phyloP scores from a whole-genome alignment of 2,329 filamentous ascomycete genomes.

The Penicillium sp. region DNA sequence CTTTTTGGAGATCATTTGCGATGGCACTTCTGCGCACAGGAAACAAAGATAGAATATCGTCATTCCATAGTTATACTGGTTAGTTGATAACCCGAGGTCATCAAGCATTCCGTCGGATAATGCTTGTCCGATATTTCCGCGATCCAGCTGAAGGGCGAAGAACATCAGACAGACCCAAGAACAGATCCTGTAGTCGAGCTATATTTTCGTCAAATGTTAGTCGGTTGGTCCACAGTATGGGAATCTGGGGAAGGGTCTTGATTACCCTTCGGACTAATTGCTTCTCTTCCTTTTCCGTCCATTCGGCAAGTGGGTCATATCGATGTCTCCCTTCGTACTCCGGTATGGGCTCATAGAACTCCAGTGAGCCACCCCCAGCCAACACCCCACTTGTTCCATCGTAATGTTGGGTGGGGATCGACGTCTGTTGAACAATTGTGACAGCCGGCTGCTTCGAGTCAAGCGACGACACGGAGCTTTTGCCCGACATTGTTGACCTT shows the following conservation, averaged over 20 bases:
- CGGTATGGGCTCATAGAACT: slow-evolving; percentile 26
- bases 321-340: slow-evolving; percentile 29
- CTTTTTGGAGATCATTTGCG: slow-evolving; percentile 56
- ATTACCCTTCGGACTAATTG: slow-evolving; percentile 47
- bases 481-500: not conserved
- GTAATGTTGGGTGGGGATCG: not conserved
- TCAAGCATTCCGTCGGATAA: slow-evolving; percentile 39
- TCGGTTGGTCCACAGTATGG: too few relatives aligned
- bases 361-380: not conserved
- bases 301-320: slow-evolving; percentile 24
- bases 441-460: not conserved
- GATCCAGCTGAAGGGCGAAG: slow-evolving; percentile 34
- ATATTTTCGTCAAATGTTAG: not conserved
- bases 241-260: not conserved
- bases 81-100: slow-evolving; percentile 34
- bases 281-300: slow-evolving; percentile 45
- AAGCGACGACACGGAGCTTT: not conserved
- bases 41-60: slow-evolving; percentile 57
- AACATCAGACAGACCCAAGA: slow-evolving; percentile 19
- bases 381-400: not conserved
- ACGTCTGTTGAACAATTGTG: not conserved
- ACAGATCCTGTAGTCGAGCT: slow-evolving; percentile 1
- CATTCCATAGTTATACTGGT: slow-evolving; percentile 46
- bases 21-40: slow-evolving; percentile 54
- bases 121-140: slow-evolving; percentile 37